Conservation (phyloP, 2,329 filamentous ascomycete species). For the Aspergillus phoenicis region DNA sequence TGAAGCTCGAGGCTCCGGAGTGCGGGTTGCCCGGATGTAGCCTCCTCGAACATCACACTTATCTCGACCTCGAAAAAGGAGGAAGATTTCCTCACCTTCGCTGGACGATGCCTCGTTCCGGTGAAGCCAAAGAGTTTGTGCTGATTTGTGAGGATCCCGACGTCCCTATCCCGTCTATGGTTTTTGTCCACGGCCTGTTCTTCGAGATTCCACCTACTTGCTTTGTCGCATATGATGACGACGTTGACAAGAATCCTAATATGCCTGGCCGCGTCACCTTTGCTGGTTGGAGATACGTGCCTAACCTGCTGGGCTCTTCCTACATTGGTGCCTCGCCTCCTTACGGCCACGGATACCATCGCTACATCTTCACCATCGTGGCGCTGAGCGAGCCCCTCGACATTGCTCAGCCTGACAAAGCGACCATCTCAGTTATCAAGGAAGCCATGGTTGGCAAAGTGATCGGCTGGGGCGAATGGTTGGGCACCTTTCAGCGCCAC, state of each 20-base stretch:
- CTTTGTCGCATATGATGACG: constrained; percentile 18
- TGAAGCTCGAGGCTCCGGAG: constrained; percentile 27
- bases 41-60: constrained; percentile 27
- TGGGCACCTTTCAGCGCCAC: constrained; percentile 32
- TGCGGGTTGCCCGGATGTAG: constrained; percentile 28
- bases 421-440: constrained; percentile 31
- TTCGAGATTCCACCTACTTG: constrained; percentile 33
- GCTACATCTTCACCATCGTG: constrained; percentile 37
- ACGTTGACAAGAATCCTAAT: constrained; percentile 19
- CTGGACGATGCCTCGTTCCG: constrained; percentile 26
- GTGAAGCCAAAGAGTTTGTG: constrained; percentile 26
- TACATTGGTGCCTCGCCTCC: constrained; percentile 33
- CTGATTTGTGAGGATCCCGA: constrained; percentile 37
- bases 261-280: constrained; percentile 22
- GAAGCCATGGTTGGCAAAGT: constrained; percentile 33
- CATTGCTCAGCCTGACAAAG: constrained; percentile 23
- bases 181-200: constrained; percentile 34
- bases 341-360: constrained; percentile 36
- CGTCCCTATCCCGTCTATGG: constrained; percentile 28
- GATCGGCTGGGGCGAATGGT: constrained; percentile 37
- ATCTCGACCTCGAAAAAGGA: constrained; percentile 23
- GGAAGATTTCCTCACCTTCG: constrained; percentile 27
- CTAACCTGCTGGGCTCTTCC: constrained; percentile 25
- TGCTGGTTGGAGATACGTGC: constrained; percentile 33
- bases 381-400: constrained; percentile 30